Percentiles rank a stretch among this genome's conserved stretches.
phyloP scores from a whole-genome alignment of 257 asterid genomes.

The Gynochthodes officinalis region DNA sequence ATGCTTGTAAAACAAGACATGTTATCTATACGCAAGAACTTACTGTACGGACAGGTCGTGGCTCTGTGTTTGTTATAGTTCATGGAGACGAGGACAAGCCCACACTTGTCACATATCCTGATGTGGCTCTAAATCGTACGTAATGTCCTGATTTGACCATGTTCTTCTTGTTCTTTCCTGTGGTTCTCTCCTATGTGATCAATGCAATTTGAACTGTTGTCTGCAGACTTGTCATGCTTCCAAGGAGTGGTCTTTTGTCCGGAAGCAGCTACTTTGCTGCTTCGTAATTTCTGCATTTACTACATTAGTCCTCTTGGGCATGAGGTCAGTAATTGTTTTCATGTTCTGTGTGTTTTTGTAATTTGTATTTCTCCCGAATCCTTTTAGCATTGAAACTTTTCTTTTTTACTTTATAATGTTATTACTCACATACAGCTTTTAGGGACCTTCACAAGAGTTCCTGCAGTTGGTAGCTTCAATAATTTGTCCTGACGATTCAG shows the following conservation, averaged over 20 bases:
- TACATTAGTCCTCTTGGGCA: constrained; percentile 50
- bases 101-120: constrained; percentile 91
- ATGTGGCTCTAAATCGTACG: constrained; percentile 93
- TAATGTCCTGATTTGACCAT: constrained; percentile 21
- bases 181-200: constrained; percentile 10
- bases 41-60: constrained; percentile 61
- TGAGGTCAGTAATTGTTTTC: constrained; percentile 35
- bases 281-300: constrained; percentile 43
- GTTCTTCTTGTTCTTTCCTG: background rate
- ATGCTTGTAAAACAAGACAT: background rate
- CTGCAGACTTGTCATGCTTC: constrained; percentile 84
- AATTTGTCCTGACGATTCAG: constrained; percentile 45
- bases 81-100: constrained; percentile 92
- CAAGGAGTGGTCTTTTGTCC: constrained; percentile 55
- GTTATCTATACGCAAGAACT: constrained; percentile 56
- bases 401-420: constrained; percentile 15
- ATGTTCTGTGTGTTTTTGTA: constrained; percentile 1
- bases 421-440: constrained; percentile 46
- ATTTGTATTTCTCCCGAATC: background rate
- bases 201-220: constrained; percentile 6
- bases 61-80: constrained; percentile 79
- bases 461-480: constrained; percentile 97
- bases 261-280: constrained; percentile 44
- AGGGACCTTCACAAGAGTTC: constrained; percentile 73
- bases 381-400: background rate